Evolutionary conservation across 768 basidiomycete genomes (phyloP), one percentile per base, ranked within the genome.

Genomic region (Gautieria morchelliformis): DNA sequence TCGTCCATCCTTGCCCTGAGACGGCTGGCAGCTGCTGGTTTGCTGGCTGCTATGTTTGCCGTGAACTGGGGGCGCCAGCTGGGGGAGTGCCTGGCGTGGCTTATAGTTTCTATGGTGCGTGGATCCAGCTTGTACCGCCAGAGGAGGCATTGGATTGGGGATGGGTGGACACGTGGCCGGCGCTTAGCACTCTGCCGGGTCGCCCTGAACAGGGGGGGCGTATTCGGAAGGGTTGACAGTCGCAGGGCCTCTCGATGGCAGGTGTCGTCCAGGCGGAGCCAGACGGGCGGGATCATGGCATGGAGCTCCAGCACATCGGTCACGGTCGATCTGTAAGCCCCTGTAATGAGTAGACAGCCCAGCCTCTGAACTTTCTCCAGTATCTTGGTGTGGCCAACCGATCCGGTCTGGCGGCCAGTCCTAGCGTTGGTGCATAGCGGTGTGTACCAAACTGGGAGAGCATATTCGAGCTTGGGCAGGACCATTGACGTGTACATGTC

Each of bases 101-200:
- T 40, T 9, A 59, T 61, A 64, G 40, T 59, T 56, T 68, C 68
- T 0, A 64, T 53, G 0, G 22, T 15, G 5, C 9, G 15, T n/a
- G 56, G 46, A 4, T 51, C 3, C 5, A 66, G 44, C 17, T 59
- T 30, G 15, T 5, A 59, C 0, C 53, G 24, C 11, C 59, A 19
- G 51, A 65, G 52, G 3, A 68, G 32, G 12, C 58, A 17, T 35
- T 70, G 66, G 3, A 69, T 52, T 0, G 68, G 64, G 3, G 67
- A 14, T 8, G 51, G 51, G 33, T 17, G 39, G n/a, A 44, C 5
- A n/a, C 11, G n/a, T 19, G 12, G 39, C 42, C 11, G 5, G 12
- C 9, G 33, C 41, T 37, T 8, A 8, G 52, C 15, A n/a, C 37
- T 1, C 15, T 14, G 53, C 6, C 46, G 19, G 40, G 55, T 27